Evolutionary conservation across 1,139 yeast genomes (phyloP), one percentile per base, ranked within the genome.

Genomic region (Casaregolazyma lundiana): DNA sequence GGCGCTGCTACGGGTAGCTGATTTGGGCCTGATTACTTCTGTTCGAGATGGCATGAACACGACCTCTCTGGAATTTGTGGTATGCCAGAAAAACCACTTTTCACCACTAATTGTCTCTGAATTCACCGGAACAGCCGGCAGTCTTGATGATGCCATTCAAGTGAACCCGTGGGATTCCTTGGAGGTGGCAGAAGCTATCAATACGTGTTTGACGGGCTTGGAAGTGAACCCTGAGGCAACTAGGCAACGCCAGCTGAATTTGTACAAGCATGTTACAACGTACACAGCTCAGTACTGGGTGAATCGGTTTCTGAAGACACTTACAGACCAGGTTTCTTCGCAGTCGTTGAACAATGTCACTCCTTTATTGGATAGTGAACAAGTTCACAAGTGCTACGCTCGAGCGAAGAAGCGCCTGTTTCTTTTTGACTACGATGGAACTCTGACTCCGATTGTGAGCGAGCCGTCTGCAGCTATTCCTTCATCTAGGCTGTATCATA

Each of bases 401-500:
- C 58, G 67, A 16, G 79, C 97, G 1, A 53, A 76, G 22, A 75
- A 85, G 59, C 76, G 98, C 51, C 69, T 92, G 51, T 89, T 92
- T 58, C 67, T 92, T 57, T 90, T 94, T 68, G 99, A 92, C 67
- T 92, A 92, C 63, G 99, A 92, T 64, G 99, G 99, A 22, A 92
- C 99, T 0, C 73, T 92, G 57, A 87, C 97, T 0, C 97, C 97
- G 6, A 92, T 92, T 62, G 97, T 92, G 3, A 77, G 81, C 36
- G 97, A 92, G 58, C 99, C 99, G 1, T 89, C 94, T n/a, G 97
- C 98, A 0, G 98, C 98, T 1, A 85, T 92, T 42, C 99, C 99
- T 2, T 81, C 95, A 0, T 80, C 83, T 7, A 75, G 84, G 55
- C 71, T 92, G 44, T 75, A 80, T 52, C 67, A 71, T 13, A 78